Conservation (phyloP, 495 filamentous ascomycete genomes). For the Choiromyces venosus region DNA sequence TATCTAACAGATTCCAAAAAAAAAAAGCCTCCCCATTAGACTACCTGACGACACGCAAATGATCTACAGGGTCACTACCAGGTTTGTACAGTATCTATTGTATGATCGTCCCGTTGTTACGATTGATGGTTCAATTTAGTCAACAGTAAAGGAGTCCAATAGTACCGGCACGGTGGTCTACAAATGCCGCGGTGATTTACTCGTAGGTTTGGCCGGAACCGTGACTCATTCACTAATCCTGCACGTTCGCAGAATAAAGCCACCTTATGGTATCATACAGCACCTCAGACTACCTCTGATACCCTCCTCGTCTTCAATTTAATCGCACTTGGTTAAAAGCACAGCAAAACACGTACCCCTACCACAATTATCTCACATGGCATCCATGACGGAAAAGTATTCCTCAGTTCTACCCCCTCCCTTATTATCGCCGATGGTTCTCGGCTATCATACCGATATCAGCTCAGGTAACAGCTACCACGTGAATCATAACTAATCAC, state of each 20-base stretch:
- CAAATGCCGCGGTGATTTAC: not conserved
- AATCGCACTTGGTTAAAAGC: not conserved
- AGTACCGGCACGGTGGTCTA: not conserved
- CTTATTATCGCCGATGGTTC: not conserved
- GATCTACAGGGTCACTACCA: not conserved
- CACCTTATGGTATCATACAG: not conserved
- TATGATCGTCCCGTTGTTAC: not conserved
- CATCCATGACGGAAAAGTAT: not conserved
- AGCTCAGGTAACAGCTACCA: not conserved
- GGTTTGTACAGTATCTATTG: not conserved
- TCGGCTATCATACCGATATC: not conserved
- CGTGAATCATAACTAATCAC: not conserved
- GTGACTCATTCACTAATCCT: not conserved
- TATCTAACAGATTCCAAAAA: not conserved
- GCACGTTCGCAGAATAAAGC: not conserved
- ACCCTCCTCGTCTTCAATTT: not conserved
- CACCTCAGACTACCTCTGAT: not conserved
- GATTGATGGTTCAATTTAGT: not conserved
- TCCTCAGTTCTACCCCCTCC: not conserved
- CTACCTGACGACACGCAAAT: not conserved
- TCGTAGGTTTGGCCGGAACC: not conserved
- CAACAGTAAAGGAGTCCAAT: not conserved
- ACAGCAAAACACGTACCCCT: not conserved
- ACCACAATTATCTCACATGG: not conserved
- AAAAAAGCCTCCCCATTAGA: not conserved